Conservation (phyloP, 2,329 filamentous ascomycete genomes). For the Fusarium bulbicola region DNA sequence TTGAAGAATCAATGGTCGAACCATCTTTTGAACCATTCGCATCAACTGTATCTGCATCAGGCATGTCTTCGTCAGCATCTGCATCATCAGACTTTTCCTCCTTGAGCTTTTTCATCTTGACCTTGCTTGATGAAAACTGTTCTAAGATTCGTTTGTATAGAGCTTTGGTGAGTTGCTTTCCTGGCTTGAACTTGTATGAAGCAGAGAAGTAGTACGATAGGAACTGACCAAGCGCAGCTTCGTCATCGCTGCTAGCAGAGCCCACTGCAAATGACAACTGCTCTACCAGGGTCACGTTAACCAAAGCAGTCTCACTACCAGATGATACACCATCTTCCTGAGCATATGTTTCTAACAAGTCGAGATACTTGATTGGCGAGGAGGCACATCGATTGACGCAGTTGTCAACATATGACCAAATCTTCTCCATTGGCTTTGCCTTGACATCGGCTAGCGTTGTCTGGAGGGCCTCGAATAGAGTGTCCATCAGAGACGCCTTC, state of each 20-base stretch:
- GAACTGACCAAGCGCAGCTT: slow-evolving; percentile 64
- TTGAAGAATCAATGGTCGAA: slow-evolving; percentile 48
- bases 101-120: slow-evolving; percentile 39
- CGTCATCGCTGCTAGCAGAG: slow-evolving; percentile 53
- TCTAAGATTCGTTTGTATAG: slow-evolving; percentile 46
- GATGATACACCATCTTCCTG: slow-evolving; percentile 42
- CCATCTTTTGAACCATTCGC: slow-evolving; percentile 9
- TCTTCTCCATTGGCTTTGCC: slow-evolving; percentile 45
- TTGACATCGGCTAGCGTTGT: slow-evolving; percentile 31
- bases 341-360: slow-evolving; percentile 65
- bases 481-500: slow-evolving; percentile 56
- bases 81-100: slow-evolving; percentile 12
- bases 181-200: slow-evolving; percentile 61
- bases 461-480: slow-evolving; percentile 52
- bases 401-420: slow-evolving; percentile 83
- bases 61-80: slow-evolving; percentile 34
- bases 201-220: slow-evolving; percentile 66
- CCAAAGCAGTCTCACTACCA: slow-evolving; percentile 59
- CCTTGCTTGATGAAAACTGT: slow-evolving; percentile 42
- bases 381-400: slow-evolving; percentile 78
- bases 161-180: slow-evolving; percentile 38
- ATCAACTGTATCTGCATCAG: slow-evolving; percentile 11
- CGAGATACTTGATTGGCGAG: slow-evolving; percentile 85
- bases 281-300: slow-evolving; percentile 76
- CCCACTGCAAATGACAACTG: slow-evolving; percentile 77